Evolutionary conservation across 75 land plant species (phyloP).

Genomic region (Selaginella tamariscina): DNA sequence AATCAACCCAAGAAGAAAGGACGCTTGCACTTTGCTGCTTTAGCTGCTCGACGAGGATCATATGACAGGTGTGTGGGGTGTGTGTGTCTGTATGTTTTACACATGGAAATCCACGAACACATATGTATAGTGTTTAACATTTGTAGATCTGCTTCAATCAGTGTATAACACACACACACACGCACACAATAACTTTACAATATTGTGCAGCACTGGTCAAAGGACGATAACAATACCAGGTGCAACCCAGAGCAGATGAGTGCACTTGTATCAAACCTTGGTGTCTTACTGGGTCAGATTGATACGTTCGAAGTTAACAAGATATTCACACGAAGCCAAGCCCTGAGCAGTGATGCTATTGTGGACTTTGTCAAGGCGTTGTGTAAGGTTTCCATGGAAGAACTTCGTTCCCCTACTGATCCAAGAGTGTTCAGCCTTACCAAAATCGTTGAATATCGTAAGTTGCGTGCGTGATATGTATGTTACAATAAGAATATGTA

Average conservation of each 20-base stretch:
- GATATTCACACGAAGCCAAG: constrained; percentile 60
- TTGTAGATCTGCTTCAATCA: too few species aligned
- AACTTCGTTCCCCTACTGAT: constrained; percentile 63
- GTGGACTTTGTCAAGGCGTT: constrained; percentile 74
- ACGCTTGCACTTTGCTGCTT: background rate
- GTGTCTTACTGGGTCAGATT: constrained; percentile 46
- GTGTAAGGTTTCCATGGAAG: constrained; percentile 67
- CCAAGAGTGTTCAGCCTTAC: constrained; percentile 80
- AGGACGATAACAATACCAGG: too few species aligned
- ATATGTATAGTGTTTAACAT: too few species aligned
- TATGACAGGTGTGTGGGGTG: too few species aligned
- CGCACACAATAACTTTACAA: too few species aligned
- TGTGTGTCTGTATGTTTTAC: too few species aligned
- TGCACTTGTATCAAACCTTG: background rate
- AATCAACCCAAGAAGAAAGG: background rate
- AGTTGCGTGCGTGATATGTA: constrained; percentile 13
- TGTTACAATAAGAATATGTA: background rate
- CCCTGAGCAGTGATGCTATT: constrained; percentile 74
- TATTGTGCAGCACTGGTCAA: too few species aligned
- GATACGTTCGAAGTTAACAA: constrained; percentile 69
- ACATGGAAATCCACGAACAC: too few species aligned
- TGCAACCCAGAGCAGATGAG: constrained; percentile 7
- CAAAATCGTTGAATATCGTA: constrained; percentile 81
- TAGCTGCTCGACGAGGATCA: background rate
- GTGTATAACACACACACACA: too few species aligned